Evolutionary conservation across 2,329 filamentous ascomycete species (phyloP).

Genomic region (Juglanconis oblonga): DNA sequence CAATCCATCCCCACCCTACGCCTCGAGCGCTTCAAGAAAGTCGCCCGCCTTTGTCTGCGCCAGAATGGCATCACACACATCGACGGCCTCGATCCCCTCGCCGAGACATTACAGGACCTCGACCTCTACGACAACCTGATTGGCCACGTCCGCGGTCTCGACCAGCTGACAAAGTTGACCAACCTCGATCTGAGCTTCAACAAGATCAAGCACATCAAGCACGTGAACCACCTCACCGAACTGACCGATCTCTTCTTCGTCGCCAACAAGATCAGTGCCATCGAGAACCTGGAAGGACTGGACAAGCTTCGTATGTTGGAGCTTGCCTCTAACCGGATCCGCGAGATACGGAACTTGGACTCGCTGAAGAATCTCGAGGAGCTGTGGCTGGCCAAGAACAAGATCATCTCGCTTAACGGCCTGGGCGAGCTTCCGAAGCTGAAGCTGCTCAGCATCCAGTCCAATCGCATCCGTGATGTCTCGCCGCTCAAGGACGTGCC

Average conservation of each 20-base stretch:
- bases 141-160: slow-evolving; percentile 78
- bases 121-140: slow-evolving; percentile 98
- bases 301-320: slow-evolving; percentile 78
- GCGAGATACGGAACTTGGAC: slow-evolving; percentile 83
- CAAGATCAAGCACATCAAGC: slow-evolving; percentile 98
- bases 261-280: slow-evolving; percentile 86
- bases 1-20: slow-evolving; percentile 71
- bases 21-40: slow-evolving; percentile 79
- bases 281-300: slow-evolving; percentile 79
- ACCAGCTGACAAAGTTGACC: slow-evolving; percentile 71
- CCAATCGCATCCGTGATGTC: slow-evolving; percentile 82
- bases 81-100: slow-evolving; percentile 67
- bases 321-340: slow-evolving; percentile 86
- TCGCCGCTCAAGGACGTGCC: slow-evolving; percentile 70
- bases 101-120: slow-evolving; percentile 71
- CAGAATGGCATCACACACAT: slow-evolving; percentile 87
- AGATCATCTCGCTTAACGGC: slow-evolving; percentile 80
- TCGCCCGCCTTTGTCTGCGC: slow-evolving; percentile 79
- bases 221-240: slow-evolving; percentile 72
- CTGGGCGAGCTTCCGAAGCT: slow-evolving; percentile 74
- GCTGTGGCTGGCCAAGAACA: slow-evolving; percentile 95
- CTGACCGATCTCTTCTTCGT: slow-evolving; percentile 88
- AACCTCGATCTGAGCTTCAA: slow-evolving; percentile 94
- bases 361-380: slow-evolving; percentile 75
- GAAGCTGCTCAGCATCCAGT: slow-evolving; percentile 88